phyloP scores from a whole-genome alignment of 2,329 filamentous ascomycete genomes.

The Fusarium sp. region DNA sequence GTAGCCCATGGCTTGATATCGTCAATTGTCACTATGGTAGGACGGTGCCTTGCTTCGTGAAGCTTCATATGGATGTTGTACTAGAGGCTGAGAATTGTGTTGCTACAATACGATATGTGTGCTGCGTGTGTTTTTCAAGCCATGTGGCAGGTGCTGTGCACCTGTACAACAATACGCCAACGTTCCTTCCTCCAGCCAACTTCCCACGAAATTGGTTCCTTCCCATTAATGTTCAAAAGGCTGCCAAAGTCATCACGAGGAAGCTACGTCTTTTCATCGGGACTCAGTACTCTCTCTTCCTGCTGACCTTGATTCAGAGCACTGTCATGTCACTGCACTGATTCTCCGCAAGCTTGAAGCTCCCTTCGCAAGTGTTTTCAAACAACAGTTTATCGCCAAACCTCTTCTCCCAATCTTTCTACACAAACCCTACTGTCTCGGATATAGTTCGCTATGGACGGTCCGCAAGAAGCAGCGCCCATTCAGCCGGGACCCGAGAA shows the following conservation, averaged over 20 bases:
- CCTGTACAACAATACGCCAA: neutral
- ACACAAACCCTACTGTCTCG: neutral
- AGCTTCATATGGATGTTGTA: neutral
- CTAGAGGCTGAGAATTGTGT: neutral
- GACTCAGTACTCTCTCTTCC: neutral
- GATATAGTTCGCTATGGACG: neutral
- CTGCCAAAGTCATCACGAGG: neutral
- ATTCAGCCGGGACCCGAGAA: neutral
- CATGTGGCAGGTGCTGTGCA: neutral
- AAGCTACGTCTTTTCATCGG: neutral
- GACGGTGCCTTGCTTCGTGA: conserved; percentile 1
- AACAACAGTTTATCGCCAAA: neutral
- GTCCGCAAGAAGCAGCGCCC: neutral
- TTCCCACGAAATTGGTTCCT: neutral
- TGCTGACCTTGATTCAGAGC: neutral
- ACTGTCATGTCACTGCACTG: neutral
- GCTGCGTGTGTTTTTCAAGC: neutral
- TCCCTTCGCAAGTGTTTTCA: neutral
- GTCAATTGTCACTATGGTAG: neutral
- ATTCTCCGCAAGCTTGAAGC: neutral
- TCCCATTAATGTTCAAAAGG: neutral
- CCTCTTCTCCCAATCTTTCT: neutral
- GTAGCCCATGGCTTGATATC: neutral
- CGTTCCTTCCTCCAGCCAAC: neutral
- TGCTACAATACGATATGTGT: neutral